phyloP scores from a whole-genome alignment of 176 grass and related monocot species.

The Tuctoria greenei region DNA sequence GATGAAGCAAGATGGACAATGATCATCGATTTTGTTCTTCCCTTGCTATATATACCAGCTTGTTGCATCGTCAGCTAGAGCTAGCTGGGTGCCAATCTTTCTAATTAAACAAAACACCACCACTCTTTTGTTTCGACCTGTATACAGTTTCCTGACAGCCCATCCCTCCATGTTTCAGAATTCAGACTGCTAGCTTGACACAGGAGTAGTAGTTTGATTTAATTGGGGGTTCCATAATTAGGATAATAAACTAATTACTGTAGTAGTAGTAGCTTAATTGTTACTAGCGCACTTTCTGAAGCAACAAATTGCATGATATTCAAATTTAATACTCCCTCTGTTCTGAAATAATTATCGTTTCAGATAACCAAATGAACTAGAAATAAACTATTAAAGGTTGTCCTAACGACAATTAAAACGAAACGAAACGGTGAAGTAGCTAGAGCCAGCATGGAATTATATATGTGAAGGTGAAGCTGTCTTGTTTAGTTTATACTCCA shows the following conservation, averaged over 20 bases:
- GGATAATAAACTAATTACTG: neutral
- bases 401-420: too few relatives aligned
- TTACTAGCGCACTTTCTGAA: neutral
- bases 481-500: constrained; percentile 13
- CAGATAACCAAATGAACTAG: too few relatives aligned
- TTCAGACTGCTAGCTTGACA: too few relatives aligned
- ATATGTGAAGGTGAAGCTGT: too few relatives aligned
- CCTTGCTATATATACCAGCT: constrained; percentile 18
- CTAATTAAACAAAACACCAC: neutral
- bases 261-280: neutral
- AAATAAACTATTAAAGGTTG: too few relatives aligned
- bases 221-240: constrained; percentile 2
- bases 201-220: neutral
- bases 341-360: too few relatives aligned
- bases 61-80: too few relatives aligned
- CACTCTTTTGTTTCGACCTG: neutral
- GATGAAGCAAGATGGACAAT: constrained; percentile 14
- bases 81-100: neutral
- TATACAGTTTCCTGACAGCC: neutral
- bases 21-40: constrained; percentile 36
- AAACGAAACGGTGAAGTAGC: neutral
- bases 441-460: neutral
- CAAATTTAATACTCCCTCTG: too few relatives aligned
- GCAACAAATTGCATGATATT: too few relatives aligned
- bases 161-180: constrained; percentile 8